Evolutionary conservation across 768 basidiomycete species (phyloP).

Genomic region (Termitomyces sp.): DNA sequence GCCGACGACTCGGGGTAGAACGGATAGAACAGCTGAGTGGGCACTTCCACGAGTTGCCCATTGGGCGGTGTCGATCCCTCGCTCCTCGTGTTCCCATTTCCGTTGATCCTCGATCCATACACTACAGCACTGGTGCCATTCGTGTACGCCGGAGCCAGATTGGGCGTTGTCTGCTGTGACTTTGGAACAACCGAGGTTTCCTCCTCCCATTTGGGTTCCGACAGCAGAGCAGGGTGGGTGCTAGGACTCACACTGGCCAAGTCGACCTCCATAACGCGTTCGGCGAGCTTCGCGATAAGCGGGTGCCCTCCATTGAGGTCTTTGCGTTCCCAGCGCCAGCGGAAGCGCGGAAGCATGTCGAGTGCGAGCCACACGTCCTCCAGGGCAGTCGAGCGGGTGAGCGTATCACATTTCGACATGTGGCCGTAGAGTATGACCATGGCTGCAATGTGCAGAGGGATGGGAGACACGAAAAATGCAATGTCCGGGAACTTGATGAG

Average conservation of each 20-base stretch:
- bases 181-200: conserved; percentile 30
- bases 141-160: conserved; percentile 28
- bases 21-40: conserved; percentile 69
- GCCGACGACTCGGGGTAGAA: conserved; percentile 54
- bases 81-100: conserved; percentile 19
- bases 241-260: conserved; percentile 54
- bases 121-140: conserved; percentile 11
- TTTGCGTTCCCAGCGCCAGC: conserved; percentile 90
- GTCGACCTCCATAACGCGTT: conserved; percentile 72
- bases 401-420: conserved; percentile 70
- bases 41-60: conserved; percentile 59
- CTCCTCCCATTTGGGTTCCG: conserved; percentile 55
- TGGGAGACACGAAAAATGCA: conserved; percentile 85
- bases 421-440: conserved; percentile 90
- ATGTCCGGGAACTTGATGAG: conserved; percentile 82
- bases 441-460: conserved; percentile 83
- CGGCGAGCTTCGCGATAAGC: conserved; percentile 77
- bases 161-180: conserved; percentile 40
- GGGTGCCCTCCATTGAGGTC: conserved; percentile 77
- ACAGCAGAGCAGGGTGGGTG: conserved; percentile 38
- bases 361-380: conserved; percentile 87
- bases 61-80: conserved; percentile 33
- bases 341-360: conserved; percentile 83
- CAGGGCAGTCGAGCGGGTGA: conserved; percentile 59
- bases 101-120: conserved; percentile 29